phyloP scores from a whole-genome alignment of 306 rosid species.

The Castanea mollissima region DNA sequence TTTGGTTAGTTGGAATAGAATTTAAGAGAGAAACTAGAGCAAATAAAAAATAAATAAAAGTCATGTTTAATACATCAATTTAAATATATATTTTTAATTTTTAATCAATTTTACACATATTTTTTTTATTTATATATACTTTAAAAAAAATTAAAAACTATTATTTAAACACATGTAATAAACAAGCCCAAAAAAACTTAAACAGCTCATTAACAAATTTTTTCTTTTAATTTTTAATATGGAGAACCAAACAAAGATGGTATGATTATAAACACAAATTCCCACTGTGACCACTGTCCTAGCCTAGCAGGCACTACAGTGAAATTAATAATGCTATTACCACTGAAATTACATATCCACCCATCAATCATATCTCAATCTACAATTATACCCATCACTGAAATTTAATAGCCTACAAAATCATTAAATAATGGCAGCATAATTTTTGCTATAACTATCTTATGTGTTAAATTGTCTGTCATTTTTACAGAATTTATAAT shows the following conservation, averaged over 20 bases:
- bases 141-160: no score
- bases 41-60: not conserved
- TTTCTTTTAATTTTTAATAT: not conserved
- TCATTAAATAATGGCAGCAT: no score
- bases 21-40: not conserved
- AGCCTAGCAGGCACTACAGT: constrained; percentile 34
- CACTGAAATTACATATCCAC: not conserved
- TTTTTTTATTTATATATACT: no score
- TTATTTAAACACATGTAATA: no score
- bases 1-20: constrained; percentile 18
- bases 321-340: constrained; percentile 7
- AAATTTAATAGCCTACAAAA: not conserved
- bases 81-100: no score
- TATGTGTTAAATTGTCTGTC: fast-evolving
- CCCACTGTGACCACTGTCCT: constrained; percentile 41
- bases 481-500: fast-evolving
- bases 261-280: constrained; percentile 37
- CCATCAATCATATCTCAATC: not conserved
- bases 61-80: no score
- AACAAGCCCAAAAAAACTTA: not conserved
- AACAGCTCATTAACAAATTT: constrained; percentile 33
- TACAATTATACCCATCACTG: constrained; percentile 1
- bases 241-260: constrained; percentile 43
- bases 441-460: fast-evolving
- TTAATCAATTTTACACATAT: no score